phyloP scores from a whole-genome alignment of 768 basidiomycete genomes.

The Suillus plorans region DNA sequence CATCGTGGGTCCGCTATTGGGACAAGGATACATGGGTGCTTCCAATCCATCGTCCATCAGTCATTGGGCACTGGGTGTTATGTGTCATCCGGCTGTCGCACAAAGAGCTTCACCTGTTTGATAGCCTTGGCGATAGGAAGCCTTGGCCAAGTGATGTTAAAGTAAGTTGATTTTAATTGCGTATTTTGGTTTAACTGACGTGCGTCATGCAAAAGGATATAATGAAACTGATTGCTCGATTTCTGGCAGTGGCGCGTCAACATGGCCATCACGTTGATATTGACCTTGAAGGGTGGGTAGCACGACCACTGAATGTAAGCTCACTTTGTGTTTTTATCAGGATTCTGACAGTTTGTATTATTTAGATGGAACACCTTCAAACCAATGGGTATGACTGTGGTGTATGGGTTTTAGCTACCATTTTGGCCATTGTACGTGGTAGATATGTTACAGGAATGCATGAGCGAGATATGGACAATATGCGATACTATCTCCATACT shows the following conservation, averaged over 20 bases:
- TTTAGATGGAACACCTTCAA: neutral
- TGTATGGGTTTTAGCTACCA: neutral
- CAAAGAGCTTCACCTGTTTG: neutral
- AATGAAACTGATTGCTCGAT: neutral
- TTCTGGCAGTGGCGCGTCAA: neutral
- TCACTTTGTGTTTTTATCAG: too few relatives aligned
- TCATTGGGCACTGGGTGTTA: conserved; percentile 33
- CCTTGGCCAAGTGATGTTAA: neutral
- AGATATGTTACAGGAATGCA: neutral
- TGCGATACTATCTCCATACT: neutral
- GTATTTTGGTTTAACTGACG: neutral
- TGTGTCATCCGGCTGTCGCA: conserved; percentile 9
- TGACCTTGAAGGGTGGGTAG: neutral
- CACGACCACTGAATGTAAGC: neutral
- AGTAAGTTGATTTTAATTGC: neutral
- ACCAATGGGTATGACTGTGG: neutral
- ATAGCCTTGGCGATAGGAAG: neutral
- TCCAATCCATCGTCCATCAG: conserved; percentile 30
- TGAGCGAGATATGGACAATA: neutral
- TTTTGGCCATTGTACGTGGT: neutral
- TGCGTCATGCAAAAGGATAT: neutral
- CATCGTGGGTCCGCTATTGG: conserved; percentile 25
- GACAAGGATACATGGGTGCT: conserved; percentile 32
- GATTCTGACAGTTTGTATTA: neutral
- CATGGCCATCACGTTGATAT: neutral